A percentile compares a stretch with the other conserved stretches of the same genome.
phyloP scores from a whole-genome alignment of 73 alveolate genomes.

The Stentor roeselii region DNA sequence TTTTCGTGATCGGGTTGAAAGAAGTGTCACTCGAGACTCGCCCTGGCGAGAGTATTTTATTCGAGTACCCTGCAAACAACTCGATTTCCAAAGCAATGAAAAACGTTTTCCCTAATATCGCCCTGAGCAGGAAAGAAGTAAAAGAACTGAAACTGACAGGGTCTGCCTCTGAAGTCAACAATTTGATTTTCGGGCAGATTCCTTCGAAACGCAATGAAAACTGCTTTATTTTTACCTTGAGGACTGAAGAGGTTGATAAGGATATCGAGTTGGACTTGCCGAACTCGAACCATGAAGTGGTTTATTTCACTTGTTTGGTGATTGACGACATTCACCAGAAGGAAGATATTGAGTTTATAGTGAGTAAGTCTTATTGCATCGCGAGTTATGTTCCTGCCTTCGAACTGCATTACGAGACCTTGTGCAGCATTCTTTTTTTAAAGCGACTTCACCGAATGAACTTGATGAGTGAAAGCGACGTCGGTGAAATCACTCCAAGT shows the following conservation, averaged over 20 bases:
- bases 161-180: conserved; percentile 7
- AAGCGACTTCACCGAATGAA: neutral
- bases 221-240: conserved; percentile 3
- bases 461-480: neutral
- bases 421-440: neutral
- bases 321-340: neutral
- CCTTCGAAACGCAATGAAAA: neutral
- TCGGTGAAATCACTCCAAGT: neutral
- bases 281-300: neutral
- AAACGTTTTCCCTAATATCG: neutral
- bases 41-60: neutral
- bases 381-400: neutral
- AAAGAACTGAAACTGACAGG: conserved; percentile 19
- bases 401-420: conserved; percentile 1
- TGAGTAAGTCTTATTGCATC: neutral
- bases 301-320: neutral
- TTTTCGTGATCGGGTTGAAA: neutral
- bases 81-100: neutral
- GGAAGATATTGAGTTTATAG: neutral
- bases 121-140: neutral
- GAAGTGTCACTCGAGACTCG: neutral
- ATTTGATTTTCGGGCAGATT: neutral
- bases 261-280: neutral
- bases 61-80: neutral
- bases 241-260: neutral